These are phyloP conservation scores for Trametes coccinea DNA, from an alignment of 768 basidiomycete species.

Conservation along the genomic window DNA sequence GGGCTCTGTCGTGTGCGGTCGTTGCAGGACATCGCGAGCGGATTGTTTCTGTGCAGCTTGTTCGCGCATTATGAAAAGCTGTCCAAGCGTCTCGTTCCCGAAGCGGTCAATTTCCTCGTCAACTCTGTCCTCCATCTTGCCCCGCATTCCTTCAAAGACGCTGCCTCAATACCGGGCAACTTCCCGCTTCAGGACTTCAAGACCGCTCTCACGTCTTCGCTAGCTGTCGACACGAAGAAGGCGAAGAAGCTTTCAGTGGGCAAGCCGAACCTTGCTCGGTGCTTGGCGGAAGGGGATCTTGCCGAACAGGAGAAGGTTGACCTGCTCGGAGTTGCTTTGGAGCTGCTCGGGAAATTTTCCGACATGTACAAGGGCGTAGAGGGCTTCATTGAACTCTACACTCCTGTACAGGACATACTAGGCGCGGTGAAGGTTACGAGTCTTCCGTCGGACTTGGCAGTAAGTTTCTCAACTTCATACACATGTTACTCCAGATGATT, in stretches of 20 bases:
- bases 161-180: constrained; percentile 56
- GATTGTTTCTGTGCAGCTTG: constrained; percentile 86
- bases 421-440: constrained; percentile 46
- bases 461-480: constrained; percentile 32
- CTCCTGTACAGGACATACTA: constrained; percentile 65
- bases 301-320: constrained; percentile 71
- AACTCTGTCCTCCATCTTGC: constrained; percentile 73
- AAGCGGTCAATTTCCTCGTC: constrained; percentile 80
- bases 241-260: constrained; percentile 40
- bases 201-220: constrained; percentile 44
- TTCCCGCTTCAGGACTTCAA: constrained; percentile 75
- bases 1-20: constrained; percentile 79
- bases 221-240: constrained; percentile 42
- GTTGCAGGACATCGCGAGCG: constrained; percentile 74
- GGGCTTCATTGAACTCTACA: constrained; percentile 84
- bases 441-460: constrained; percentile 57
- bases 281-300: constrained; percentile 36
- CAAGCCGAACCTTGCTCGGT: constrained; percentile 48
- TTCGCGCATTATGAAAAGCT: constrained; percentile 81
- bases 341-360: constrained; percentile 66
- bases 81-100: constrained; percentile 87
- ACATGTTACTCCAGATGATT: too few species aligned
- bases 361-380: constrained; percentile 76
- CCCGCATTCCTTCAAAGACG: constrained; percentile 54
- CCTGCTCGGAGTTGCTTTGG: constrained; percentile 60